Conservation (phyloP, 441 rosid genomes). For the Omphalea diandra region DNA sequence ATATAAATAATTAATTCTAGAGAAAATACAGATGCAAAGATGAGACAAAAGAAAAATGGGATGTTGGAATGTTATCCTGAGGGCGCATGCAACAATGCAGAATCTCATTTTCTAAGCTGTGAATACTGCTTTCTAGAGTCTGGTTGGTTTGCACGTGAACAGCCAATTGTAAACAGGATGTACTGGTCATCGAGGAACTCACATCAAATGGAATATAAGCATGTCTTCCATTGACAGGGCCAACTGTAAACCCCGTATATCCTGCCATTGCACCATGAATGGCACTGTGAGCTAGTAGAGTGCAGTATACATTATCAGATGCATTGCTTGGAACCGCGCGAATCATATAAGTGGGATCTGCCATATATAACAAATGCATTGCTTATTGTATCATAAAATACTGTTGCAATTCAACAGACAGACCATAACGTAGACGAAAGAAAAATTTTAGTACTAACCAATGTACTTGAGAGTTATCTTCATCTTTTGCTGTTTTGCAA, state of each 20-base stretch:
- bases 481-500: conserved; percentile 42
- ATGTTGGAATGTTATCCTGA: not conserved
- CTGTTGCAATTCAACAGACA: no score
- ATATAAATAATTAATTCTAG: not conserved
- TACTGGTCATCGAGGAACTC: no score
- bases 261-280: conserved; percentile 95
- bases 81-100: not conserved
- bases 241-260: conserved; percentile 76
- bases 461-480: conserved; percentile 67
- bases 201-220: conserved; percentile 75
- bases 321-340: conserved; percentile 78
- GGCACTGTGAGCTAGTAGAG: conserved; percentile 78
- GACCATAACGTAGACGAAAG: not conserved
- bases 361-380: conserved; percentile 8
- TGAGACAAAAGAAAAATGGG: no score
- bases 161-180: no score
- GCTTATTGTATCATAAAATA: not conserved
- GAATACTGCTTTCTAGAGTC: no score
- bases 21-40: not conserved
- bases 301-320: conserved; percentile 76
- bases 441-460: conserved; percentile 36
- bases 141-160: no score
- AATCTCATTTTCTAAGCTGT: not conserved
- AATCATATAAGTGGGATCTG: conserved; percentile 89
- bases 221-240: conserved; percentile 77